Evolutionary conservation across 768 basidiomycete species (phyloP), one percentile per base, ranked within the genome.

Genomic region (Lactarius vividus): DNA sequence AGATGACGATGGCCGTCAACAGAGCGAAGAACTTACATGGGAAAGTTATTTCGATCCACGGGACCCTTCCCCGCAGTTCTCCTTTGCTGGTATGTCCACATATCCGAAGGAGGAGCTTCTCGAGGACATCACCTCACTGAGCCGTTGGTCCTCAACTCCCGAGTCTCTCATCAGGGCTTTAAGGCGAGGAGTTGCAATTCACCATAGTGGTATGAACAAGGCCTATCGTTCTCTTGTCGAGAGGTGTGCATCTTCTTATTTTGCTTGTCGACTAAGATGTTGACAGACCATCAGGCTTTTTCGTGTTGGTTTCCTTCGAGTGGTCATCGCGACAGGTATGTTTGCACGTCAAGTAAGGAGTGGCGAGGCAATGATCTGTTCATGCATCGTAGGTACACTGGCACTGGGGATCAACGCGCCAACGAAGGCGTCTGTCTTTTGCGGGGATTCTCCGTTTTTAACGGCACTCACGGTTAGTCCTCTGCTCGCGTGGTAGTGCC

Each of bases 331-430:
- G 11, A 90, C 88, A 62, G 84, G 85, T 84, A 58, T 20, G 42
- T 35, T 8, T 7, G 9, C 29, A 23, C 31, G 26, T 42, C 26
- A 3, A 20, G 15, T 52, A 8, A 15, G 57, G 9, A 15, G 20
- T 3, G 6, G 7, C n/a, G 23, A 31, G 2, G 23, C 10, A 42
- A 61, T 44, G 29, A 26, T 70, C 16, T 10, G 3, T 16, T 46
- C 7, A 15, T 28, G 37, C 8, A 33, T 3, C 6, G 15, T 23
- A 85, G 86, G 85, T 1, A 89, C 88, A 6, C 77, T 90, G 62
- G 88, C 89, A 1, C 77, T 91, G 16, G 89, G 89, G 64, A 91
- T 91, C 71, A 91, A 91, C 71, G 88, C 88, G 0, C 89, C 89
- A 0, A 81, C 87, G 0, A 88, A 83, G 70, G 87, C 89, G 0